Base-by-base conservation (phyloP, 2,329 filamentous ascomycete species). In the Venturia carpophila region DNA sequence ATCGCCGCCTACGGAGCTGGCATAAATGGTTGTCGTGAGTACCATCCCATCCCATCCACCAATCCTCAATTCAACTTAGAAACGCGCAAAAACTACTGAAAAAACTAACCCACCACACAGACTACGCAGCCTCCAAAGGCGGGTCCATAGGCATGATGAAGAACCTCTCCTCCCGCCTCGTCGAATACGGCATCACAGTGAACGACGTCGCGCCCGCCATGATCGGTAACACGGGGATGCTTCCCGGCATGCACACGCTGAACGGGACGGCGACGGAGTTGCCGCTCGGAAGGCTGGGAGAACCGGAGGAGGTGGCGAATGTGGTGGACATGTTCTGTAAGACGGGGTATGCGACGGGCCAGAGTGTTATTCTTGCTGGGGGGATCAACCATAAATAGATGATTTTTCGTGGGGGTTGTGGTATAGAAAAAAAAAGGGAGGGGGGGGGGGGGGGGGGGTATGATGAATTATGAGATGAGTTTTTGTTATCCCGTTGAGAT, bases 121-220 rank as follows among this genome's bases (percentile, higher is more conserved):
- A 82, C 68, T 82, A 86, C 66, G 83, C 84, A 5, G 84, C 84
- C 3, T 84, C 82, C 37, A 87, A 87, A 72, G 84, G 82, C 9
- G 86, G 85, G 1, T 72, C 88, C 67, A 83, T 82, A 5, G 83
- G 83, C 2, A 84, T 88, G 82, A 87, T 87, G 82, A 84, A 81
- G 71, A 88, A 87, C 68, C 76, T 88, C 39, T 80, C 85, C 0
- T 80, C 78, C 0, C 83, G 83, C 58, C 79, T 87, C 27, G 85
- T 84, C 1, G 78, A 80, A 65, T 80, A 79, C 69, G 84, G 85
- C 41, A 85, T 88, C 69, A 86, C 84, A 17, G 84, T 87, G 65
- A 88, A 88, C 66, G 85, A 87, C 68, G 83, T 88, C n/a, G 84
- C 84, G 3, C 86, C 86, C 0, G 86, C 85, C 2, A 87, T 87